These are phyloP conservation scores for Eucalyptus pumila DNA, from an alignment of 345 rosid genomes.

Conservation along the genomic window DNA sequence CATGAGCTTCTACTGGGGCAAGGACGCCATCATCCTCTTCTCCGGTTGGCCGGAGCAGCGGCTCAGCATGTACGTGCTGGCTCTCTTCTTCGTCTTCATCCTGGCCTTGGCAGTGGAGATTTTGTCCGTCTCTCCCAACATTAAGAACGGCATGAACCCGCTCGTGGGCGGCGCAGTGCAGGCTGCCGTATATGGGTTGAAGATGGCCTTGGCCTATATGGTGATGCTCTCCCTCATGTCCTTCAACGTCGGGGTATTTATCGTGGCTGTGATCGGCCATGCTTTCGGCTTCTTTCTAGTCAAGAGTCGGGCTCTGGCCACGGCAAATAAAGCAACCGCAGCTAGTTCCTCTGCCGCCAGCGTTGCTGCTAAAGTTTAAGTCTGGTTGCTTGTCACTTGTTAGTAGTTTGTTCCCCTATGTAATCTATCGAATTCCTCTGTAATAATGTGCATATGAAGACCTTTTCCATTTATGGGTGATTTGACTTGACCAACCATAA, in stretches of 20 bases:
- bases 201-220: constrained; percentile 1
- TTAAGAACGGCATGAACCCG: not conserved
- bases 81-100: constrained; percentile 12
- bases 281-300: not conserved
- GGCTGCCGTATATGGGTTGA: not conserved
- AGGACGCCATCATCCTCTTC: constrained; percentile 18
- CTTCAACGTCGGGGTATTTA: constrained; percentile 7
- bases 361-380: not conserved
- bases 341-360: not conserved
- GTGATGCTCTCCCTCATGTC: constrained; percentile 12
- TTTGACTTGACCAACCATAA: not conserved
- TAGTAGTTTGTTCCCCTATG: not conserved
- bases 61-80: constrained; percentile 19
- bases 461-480: not conserved
- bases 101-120: constrained; percentile 9
- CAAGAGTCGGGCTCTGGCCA: not conserved
- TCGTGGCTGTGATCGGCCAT: constrained; percentile 1
- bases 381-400: not conserved
- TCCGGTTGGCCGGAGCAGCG: constrained; percentile 22
- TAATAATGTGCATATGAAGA: not conserved
- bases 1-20: constrained; percentile 32
- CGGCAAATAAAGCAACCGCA: not conserved
- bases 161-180: not conserved
- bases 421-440: not conserved
- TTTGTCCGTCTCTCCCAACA: not conserved